Conservation (phyloP, 257 asterid genomes). For the Anisodus tanguticus region DNA sequence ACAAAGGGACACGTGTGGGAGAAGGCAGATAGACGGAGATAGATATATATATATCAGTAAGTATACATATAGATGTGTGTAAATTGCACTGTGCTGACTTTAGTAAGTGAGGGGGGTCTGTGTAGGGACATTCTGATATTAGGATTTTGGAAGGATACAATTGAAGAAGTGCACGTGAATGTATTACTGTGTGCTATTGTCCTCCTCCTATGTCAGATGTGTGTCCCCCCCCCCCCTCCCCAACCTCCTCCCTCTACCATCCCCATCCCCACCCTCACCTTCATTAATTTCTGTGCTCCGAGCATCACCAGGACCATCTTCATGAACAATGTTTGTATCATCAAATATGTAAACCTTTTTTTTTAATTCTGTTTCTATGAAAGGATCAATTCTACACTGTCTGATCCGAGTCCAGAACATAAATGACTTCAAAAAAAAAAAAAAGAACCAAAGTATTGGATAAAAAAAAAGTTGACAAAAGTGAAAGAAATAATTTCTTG, state of each 20-base stretch:
- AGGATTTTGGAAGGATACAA: conserved; percentile 23
- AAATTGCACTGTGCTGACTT: conserved; percentile 25
- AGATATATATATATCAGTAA: background rate
- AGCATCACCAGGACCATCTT: conserved; percentile 22
- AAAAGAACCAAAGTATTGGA: no score
- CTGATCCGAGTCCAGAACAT: no score
- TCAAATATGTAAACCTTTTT: background rate
- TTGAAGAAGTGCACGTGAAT: conserved; percentile 75
- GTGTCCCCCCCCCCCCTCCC: conserved; percentile 21
- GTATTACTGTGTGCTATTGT: conserved; percentile 47
- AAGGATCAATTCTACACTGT: no score
- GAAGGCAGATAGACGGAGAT: conserved; percentile 42
- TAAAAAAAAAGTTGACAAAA: no score
- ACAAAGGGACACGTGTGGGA: conserved; percentile 62
- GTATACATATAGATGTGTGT: background rate
- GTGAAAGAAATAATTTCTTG: no score
- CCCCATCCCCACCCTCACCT: background rate
- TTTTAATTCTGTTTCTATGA: background rate
- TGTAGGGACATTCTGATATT: conserved; percentile 53
- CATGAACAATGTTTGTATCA: background rate
- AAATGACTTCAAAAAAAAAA: no score
- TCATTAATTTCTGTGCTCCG: conserved; percentile 72
- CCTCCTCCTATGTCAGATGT: conserved; percentile 36
- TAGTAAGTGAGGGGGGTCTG: background rate
- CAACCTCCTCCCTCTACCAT: background rate